These are phyloP conservation scores for Hibiscus syriacus DNA, from an alignment of 345 rosid genomes.

Conservation along the genomic window DNA sequence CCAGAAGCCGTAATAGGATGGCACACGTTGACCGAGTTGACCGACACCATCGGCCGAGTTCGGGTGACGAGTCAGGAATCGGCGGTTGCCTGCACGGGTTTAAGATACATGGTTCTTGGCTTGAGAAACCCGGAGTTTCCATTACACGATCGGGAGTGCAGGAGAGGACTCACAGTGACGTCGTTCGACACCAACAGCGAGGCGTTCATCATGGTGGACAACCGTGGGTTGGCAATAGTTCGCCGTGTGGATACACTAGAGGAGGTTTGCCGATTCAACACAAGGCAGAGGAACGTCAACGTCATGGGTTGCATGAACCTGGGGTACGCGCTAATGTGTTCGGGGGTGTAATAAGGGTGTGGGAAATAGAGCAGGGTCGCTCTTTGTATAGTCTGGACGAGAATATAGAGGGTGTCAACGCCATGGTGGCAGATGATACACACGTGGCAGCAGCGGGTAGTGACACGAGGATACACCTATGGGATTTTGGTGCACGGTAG, in stretches of 20 bases:
- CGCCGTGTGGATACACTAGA: constrained; percentile 37
- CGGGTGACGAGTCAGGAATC: constrained; percentile 42
- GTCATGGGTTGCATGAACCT: constrained; percentile 62
- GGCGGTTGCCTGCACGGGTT: constrained; percentile 71
- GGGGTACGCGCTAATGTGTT: constrained; percentile 56
- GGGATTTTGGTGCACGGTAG: constrained; percentile 78
- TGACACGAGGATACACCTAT: constrained; percentile 49
- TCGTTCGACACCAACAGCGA: constrained; percentile 38
- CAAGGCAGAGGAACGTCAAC: constrained; percentile 22
- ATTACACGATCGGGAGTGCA: constrained; percentile 25
- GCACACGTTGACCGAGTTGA: constrained; percentile 60
- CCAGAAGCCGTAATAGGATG: constrained; percentile 69
- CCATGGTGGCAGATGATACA: constrained; percentile 56
- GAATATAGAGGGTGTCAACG: constrained; percentile 47
- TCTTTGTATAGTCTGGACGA: constrained; percentile 40
- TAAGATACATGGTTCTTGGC: constrained; percentile 38
- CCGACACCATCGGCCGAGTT: constrained; percentile 57
- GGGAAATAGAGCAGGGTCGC: constrained; percentile 47
- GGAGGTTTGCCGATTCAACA: constrained; percentile 44
- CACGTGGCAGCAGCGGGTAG: constrained; percentile 61
- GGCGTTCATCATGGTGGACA: constrained; percentile 48
- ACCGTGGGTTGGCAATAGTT: constrained; percentile 46
- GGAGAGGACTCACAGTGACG: constrained; percentile 40
- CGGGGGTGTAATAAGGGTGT: constrained; percentile 53
- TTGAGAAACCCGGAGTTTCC: constrained; percentile 45